Evolutionary conservation across 163 green algal genomes (phyloP).

Genomic region (Chlorella variabilis): DNA sequence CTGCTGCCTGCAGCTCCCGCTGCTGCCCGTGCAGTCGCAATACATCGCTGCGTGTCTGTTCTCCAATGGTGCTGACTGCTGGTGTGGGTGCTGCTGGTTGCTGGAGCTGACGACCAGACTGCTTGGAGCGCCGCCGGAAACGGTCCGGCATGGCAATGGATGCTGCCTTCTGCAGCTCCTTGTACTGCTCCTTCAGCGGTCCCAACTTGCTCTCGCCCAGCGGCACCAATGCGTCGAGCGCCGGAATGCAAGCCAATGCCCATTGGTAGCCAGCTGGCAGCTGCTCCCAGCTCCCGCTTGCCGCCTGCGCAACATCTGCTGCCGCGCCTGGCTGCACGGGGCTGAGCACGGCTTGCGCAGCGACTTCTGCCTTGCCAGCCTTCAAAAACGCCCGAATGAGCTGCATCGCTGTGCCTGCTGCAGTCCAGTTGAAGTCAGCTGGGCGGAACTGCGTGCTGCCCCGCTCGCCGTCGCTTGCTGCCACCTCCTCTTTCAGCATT

Average conservation of each 20-base stretch:
- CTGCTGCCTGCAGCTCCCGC: too few relatives aligned
- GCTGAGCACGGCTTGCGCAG: too few relatives aligned
- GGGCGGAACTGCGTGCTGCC: neutral
- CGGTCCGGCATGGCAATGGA: too few relatives aligned
- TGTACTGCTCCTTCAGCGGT: neutral
- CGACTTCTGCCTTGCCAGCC: neutral
- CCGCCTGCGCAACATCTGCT: neutral
- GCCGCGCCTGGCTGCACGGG: neutral
- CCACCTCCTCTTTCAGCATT: too few relatives aligned
- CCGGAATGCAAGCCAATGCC: conserved; percentile 10
- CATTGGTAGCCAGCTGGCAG: conserved; percentile 17
- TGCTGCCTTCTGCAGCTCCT: neutral
- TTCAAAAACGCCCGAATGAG: neutral
- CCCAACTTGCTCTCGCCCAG: neutral
- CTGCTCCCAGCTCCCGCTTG: neutral
- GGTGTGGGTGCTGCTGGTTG: too few relatives aligned
- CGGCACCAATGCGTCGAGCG: neutral
- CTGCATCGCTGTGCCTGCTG: neutral
- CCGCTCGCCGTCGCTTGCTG: neutral
- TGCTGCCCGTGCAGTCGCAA: too few relatives aligned
- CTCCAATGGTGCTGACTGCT: too few relatives aligned
- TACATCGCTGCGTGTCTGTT: too few relatives aligned
- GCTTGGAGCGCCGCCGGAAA: too few relatives aligned
- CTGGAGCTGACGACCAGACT: too few relatives aligned
- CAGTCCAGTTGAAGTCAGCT: neutral